A percentile compares a stretch with the other conserved stretches of the same genome.
phyloP scores from a whole-genome alignment of 2,329 filamentous ascomycete genomes.

The Fusarium torulosum region DNA sequence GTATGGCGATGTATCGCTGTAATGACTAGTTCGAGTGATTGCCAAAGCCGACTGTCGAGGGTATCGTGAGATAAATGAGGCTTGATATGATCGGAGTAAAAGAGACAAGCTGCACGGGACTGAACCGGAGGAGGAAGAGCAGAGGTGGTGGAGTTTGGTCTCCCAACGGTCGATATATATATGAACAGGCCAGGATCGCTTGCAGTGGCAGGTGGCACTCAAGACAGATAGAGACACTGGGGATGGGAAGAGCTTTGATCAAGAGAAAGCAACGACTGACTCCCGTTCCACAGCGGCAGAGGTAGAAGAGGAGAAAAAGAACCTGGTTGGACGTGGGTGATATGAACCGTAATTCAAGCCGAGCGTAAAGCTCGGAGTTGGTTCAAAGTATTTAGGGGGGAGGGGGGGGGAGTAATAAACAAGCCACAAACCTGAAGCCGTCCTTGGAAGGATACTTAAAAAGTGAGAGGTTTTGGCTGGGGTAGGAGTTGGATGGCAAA shows the following conservation, averaged over 20 bases:
- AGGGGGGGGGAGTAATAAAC: slow-evolving; percentile 3
- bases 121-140: slow-evolving; percentile 18
- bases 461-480: slow-evolving; percentile 3
- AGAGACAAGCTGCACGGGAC: neutral
- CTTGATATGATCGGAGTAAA: neutral
- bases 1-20: neutral
- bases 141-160: slow-evolving; percentile 24
- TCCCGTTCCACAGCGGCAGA: slow-evolving; percentile 3
- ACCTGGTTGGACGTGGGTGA: neutral
- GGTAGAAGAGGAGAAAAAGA: too few species aligned
- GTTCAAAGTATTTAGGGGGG: neutral
- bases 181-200: slow-evolving; percentile 35
- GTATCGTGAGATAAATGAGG: neutral
- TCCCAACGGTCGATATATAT: slow-evolving; percentile 31
- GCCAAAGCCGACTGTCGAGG: neutral
- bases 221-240: slow-evolving; percentile 9
- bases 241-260: slow-evolving; percentile 12
- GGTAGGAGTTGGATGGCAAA: slow-evolving; percentile 9
- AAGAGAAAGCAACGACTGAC: slow-evolving; percentile 19
- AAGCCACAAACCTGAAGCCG: slow-evolving; percentile 23
- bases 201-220: slow-evolving; percentile 33
- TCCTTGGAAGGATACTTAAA: slow-evolving; percentile 29
- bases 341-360: neutral
- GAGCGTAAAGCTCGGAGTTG: slow-evolving; percentile 18
- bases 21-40: neutral